phyloP scores from a whole-genome alignment of 768 basidiomycete genomes.

The Kwoniella dendrophila region DNA sequence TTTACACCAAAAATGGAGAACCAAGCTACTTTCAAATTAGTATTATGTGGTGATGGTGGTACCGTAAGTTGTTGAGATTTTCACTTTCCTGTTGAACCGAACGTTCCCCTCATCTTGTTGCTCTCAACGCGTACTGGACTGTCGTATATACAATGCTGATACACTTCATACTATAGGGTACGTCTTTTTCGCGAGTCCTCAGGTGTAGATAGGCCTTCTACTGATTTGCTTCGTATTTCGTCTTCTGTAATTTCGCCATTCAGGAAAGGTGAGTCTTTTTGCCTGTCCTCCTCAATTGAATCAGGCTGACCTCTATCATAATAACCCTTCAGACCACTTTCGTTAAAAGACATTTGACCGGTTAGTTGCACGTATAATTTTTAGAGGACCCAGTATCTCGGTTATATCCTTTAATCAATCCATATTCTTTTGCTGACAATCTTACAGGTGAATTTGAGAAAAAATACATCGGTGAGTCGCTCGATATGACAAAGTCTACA shows the following conservation, averaged over 20 bases:
- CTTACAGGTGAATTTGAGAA: conserved; percentile 92
- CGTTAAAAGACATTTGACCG: conserved; percentile 97
- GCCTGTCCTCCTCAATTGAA: conserved; percentile 13
- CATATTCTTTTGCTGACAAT: conserved; percentile 3
- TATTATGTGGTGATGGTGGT: conserved; percentile 73
- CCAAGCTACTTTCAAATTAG: conserved; percentile 96
- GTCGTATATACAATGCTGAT: background rate
- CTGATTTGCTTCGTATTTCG: background rate
- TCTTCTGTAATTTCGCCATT: background rate
- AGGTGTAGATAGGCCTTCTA: no score
- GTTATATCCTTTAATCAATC: background rate
- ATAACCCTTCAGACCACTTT: conserved; percentile 77
- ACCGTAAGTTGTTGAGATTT: conserved; percentile 27
- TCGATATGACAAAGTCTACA: background rate
- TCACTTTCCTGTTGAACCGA: no score
- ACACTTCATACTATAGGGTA: conserved; percentile 3
- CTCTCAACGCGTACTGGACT: no score
- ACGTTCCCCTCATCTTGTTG: background rate
- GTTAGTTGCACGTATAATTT: conserved; percentile 24
- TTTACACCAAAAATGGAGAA: conserved; percentile 40
- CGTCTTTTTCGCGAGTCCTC: no score
- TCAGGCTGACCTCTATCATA: conserved; percentile 19
- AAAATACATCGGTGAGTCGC: conserved; percentile 88
- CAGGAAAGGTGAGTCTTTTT: conserved; percentile 22
- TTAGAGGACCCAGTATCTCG: background rate